Evolutionary conservation across 352 stramenopile genomes (phyloP).

Genomic region (Poterioochromonas sp.): DNA sequence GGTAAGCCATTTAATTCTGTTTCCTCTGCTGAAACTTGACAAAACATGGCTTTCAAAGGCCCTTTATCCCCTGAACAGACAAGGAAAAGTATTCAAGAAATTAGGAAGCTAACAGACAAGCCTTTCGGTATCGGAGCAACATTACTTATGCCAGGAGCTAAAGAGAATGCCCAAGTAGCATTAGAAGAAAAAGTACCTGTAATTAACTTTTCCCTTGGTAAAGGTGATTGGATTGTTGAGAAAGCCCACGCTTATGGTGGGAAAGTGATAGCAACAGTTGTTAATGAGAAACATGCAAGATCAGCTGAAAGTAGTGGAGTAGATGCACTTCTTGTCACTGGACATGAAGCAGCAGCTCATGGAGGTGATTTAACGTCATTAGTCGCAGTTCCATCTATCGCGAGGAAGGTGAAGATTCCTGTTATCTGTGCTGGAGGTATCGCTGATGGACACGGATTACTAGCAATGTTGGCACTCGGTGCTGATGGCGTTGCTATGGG

Average conservation of each 20-base stretch:
- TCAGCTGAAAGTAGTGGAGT: slow-evolving; percentile 48
- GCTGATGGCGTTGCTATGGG: slow-evolving; percentile 61
- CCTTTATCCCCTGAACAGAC: slow-evolving; percentile 51
- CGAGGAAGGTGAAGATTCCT: slow-evolving; percentile 49
- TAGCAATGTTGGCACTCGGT: slow-evolving; percentile 53
- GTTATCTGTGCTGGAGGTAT: slow-evolving; percentile 61
- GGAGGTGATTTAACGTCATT: slow-evolving; percentile 56
- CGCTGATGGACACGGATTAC: slow-evolving; percentile 52
- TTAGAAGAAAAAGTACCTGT: slow-evolving; percentile 58
- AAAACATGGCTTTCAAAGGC: slow-evolving; percentile 39
- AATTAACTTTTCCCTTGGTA: slow-evolving; percentile 58
- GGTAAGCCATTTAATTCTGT: slow-evolving; percentile 21
- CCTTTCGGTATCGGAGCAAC: slow-evolving; percentile 61
- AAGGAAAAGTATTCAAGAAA: slow-evolving; percentile 48
- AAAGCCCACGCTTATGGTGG: slow-evolving; percentile 51
- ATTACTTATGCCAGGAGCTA: slow-evolving; percentile 52
- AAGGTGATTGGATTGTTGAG: slow-evolving; percentile 56
- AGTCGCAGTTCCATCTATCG: slow-evolving; percentile 51
- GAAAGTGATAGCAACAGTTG: slow-evolving; percentile 51
- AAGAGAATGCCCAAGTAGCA: slow-evolving; percentile 55
- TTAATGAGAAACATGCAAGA: slow-evolving; percentile 48
- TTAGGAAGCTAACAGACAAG: slow-evolving; percentile 49
- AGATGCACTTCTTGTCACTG: slow-evolving; percentile 57
- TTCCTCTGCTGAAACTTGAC: slow-evolving; percentile 31
- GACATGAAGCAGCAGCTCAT: slow-evolving; percentile 59